Evolutionary conservation across 805 yeast species (phyloP), one percentile per base, ranked within the genome.

Genomic region (Saccharomycopsis amapae): DNA sequence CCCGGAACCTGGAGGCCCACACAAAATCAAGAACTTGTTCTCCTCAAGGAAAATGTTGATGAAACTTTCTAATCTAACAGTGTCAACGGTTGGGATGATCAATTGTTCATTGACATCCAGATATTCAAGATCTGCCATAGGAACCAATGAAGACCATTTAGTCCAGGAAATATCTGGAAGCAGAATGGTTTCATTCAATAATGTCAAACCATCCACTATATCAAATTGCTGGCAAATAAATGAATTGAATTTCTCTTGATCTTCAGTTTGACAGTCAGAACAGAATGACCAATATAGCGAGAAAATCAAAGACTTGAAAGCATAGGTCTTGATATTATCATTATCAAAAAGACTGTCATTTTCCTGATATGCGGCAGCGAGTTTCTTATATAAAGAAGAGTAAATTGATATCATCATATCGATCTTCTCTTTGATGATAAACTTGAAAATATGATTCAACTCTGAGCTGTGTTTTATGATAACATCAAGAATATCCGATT

Each of bases 1-100:
- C 48, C 97, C 97, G 0, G 96, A 83, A 3, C 97, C 97, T 0
- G 97, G 97, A 0, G 97, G 97, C 2, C 97, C 97, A 62, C 96
- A 87, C 19, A 90, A 67, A 23, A 90, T 67, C 15, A 86, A 59
- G 0, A 94, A 77, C 33, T 65, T 64, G 44, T 74, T 80, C 38
- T 75, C 75, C 28, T 68, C 66, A 31, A 89, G 56, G 2, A 84
- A 60, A 0, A 79, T 66, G 45, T 71, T 73, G 1, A 90, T 68
- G 9, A 85, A 56, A 1, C 65, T 58, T 49, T 85, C 90, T 47
- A 85, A 85, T 46, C 79, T 69, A 1, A 71, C 58, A 0, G 96
- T 88, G 53, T 88, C 97, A 1, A 75, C 56, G 0, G 97, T 90
- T 0, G 94, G 85, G 7, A 90, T 72, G 1, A 90, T 76, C 0